These are phyloP conservation scores for Arachnopeziza araneosa DNA, from an alignment of 2,329 filamentous ascomycete species.

Conservation along the genomic window DNA sequence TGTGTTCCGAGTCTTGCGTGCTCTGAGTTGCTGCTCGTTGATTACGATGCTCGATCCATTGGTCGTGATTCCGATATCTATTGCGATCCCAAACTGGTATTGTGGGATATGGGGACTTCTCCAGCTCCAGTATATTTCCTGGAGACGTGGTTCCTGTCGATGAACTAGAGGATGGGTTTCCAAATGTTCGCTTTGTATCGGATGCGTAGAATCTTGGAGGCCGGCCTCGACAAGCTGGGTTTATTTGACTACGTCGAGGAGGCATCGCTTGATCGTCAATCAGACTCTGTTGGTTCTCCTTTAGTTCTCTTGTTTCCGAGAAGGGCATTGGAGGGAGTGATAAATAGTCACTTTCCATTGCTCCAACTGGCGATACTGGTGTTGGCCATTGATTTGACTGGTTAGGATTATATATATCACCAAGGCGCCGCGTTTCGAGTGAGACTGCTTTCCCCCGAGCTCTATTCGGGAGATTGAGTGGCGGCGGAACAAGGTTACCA, in stretches of 20 bases:
- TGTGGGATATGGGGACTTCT: neutral
- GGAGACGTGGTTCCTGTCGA: neutral
- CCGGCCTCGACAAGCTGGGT: neutral
- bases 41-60: no score
- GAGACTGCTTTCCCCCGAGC: neutral
- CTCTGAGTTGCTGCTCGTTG: no score
- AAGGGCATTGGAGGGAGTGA: neutral
- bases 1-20: neutral
- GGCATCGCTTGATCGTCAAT: neutral
- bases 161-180: neutral
- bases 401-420: neutral
- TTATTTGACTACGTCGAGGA: neutral
- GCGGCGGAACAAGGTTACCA: neutral
- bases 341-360: constrained; percentile 1
- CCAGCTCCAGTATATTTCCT: neutral
- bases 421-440: neutral
- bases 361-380: neutral
- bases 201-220: neutral
- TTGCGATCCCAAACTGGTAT: neutral
- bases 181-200: neutral
- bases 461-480: neutral
- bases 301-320: neutral
- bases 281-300: neutral
- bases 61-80: neutral
- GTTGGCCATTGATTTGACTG: neutral